Percentiles rank a stretch among this genome's conserved stretches.
Conservation (phyloP, 1,284 basidiomycete species). For the Wallemia ichthyophaga region DNA sequence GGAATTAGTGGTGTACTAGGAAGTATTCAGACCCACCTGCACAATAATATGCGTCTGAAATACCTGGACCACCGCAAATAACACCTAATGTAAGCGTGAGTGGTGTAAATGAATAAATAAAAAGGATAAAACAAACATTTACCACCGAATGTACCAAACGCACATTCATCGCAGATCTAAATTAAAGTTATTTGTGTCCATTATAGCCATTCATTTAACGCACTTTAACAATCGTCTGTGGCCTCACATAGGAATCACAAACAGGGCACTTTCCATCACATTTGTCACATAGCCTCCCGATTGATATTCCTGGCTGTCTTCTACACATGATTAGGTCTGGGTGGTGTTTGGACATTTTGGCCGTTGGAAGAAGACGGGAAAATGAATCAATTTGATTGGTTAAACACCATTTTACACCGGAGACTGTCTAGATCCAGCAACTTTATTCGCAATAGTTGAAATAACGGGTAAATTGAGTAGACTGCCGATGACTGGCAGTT, state of each 20-base stretch:
- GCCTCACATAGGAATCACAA: conserved; percentile 96
- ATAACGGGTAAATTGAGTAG: conserved; percentile 63
- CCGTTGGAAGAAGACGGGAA: not conserved
- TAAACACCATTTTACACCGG: not conserved
- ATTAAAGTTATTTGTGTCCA: no score
- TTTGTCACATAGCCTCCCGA: conserved; percentile 91
- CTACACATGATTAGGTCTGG: conserved; percentile 85
- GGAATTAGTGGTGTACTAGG: not conserved
- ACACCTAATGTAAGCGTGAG: conserved; percentile 17
- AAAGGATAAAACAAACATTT: conserved; percentile 29
- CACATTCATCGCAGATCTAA: conserved; percentile 2
- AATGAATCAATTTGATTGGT: no score
- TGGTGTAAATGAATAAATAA: not conserved
- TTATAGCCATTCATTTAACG: no score
- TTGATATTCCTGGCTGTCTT: conserved; percentile 81
- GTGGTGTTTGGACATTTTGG: conserved; percentile 1
- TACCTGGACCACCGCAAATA: conserved; percentile 67
- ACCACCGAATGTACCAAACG: conserved; percentile 71
- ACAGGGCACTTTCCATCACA: conserved; percentile 99
- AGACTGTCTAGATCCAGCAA: not conserved
- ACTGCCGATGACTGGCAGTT: conserved; percentile 72
- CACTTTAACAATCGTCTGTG: conserved; percentile 85
- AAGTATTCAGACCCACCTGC: conserved; percentile 16
- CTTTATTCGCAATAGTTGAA: not conserved
- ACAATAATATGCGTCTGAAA: conserved; percentile 91